Conservation (phyloP, 2,329 filamentous ascomycete species). For the Calonectria pseudoreteaudii region DNA sequence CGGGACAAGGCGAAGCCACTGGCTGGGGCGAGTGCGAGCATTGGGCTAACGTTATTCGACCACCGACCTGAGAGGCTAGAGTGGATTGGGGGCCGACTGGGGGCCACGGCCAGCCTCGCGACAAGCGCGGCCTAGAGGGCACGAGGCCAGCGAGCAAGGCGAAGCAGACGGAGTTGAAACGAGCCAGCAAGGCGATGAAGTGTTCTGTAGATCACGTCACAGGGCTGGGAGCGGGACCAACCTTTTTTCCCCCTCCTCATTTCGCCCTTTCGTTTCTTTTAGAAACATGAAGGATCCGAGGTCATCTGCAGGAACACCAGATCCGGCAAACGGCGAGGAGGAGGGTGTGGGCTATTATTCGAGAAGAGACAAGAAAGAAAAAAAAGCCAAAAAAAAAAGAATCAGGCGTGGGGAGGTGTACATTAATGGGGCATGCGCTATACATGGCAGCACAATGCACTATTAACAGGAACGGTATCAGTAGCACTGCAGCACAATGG, state of each 20-base stretch:
- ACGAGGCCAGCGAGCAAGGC: conserved; percentile 15
- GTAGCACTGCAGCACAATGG: neutral
- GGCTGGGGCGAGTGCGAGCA: conserved; percentile 6
- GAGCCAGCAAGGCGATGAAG: conserved; percentile 6
- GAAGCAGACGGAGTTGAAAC: conserved; percentile 1
- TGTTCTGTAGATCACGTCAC: conserved; percentile 4
- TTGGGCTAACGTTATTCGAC: neutral
- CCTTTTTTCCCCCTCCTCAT: neutral
- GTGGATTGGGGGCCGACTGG: neutral
- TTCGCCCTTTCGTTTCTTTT: neutral
- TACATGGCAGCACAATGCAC: neutral
- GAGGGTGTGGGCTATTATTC: neutral
- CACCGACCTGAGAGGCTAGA: neutral
- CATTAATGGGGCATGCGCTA: neutral
- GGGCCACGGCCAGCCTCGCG: conserved; percentile 12
- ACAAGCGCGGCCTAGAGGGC: neutral
- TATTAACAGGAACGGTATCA: neutral
- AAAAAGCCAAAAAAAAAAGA: neutral
- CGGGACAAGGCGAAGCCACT: conserved; percentile 14
- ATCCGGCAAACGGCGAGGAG: conserved; percentile 31
- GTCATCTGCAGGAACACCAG: conserved; percentile 44
- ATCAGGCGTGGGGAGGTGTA: neutral
- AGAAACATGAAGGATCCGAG: conserved; percentile 32
- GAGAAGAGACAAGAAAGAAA: neutral
- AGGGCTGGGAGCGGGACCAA: conserved; percentile 5